Conservation (phyloP, 148 eudicot species). For the Linanthus parryae region DNA sequence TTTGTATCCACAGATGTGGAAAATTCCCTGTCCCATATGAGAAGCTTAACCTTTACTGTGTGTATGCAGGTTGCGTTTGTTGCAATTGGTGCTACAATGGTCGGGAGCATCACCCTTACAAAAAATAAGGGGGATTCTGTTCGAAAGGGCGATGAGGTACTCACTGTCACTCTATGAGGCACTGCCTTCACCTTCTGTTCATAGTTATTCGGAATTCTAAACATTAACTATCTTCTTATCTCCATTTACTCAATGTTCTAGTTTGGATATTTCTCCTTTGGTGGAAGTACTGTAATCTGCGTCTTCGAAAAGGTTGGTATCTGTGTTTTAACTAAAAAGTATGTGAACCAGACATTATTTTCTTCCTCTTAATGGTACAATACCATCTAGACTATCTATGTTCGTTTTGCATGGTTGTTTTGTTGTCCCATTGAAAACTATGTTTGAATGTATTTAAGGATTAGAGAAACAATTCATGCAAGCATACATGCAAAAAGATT, state of each 20-base stretch:
- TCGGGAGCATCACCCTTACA: conserved; percentile 86
- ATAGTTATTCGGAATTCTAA: no score
- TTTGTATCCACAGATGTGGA: no score
- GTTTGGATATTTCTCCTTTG: conserved; percentile 98
- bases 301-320: conserved; percentile 87
- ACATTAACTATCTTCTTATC: no score
- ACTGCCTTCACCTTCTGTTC: conserved; percentile 6
- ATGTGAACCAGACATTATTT: neutral
- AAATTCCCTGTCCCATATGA: no score
- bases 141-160: conserved; percentile 89
- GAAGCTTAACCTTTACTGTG: neutral
- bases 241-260: conserved; percentile 21
- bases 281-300: conserved; percentile 96
- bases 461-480: neutral
- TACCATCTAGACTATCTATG: neutral
- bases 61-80: conserved; percentile 87
- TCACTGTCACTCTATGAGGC: conserved; percentile 5
- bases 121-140: conserved; percentile 68
- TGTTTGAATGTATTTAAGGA: conserved; percentile 3
- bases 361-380: neutral
- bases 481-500: neutral
- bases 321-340: neutral
- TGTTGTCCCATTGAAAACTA: neutral
- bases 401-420: neutral
- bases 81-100: conserved; percentile 99